phyloP scores from a whole-genome alignment of 345 rosid species.

The Syzygium jambos region DNA sequence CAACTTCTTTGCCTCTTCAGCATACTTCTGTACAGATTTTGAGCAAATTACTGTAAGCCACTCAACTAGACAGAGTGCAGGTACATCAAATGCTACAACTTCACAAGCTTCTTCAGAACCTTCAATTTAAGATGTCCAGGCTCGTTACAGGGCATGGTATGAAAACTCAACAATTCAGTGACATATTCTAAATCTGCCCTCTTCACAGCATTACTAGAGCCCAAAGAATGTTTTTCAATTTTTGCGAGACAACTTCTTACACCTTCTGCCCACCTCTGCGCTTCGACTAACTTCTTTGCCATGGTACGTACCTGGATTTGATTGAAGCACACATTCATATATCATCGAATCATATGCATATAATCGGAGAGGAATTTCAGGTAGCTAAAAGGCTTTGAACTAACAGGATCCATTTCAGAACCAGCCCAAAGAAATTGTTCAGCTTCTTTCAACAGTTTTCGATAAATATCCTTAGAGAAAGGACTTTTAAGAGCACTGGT shows the following conservation, averaged over 20 bases:
- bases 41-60: conserved; percentile 2
- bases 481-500: conserved; percentile 29
- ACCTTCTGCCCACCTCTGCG: conserved; percentile 68
- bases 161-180: conserved; percentile 37
- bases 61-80: neutral
- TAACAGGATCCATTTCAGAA: conserved; percentile 79
- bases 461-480: conserved; percentile 44
- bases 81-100: neutral
- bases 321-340: neutral
- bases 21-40: conserved; percentile 35
- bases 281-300: conserved; percentile 45
- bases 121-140: conserved; percentile 59
- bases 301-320: conserved; percentile 54
- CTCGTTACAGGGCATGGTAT: conserved; percentile 60
- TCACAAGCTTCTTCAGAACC: conserved; percentile 29
- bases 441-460: conserved; percentile 56
- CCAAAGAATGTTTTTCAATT: conserved; percentile 33
- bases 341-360: neutral
- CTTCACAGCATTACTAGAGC: conserved; percentile 16
- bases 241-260: conserved; percentile 45
- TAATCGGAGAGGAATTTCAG: neutral
- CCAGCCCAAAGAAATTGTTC: conserved; percentile 99
- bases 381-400: conserved; percentile 14
- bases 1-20: conserved; percentile 54
- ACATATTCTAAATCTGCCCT: conserved; percentile 41